These are phyloP conservation scores for Besnoitia besnoiti DNA, from an alignment of 169 alveolate species.

Conservation along the genomic window DNA sequence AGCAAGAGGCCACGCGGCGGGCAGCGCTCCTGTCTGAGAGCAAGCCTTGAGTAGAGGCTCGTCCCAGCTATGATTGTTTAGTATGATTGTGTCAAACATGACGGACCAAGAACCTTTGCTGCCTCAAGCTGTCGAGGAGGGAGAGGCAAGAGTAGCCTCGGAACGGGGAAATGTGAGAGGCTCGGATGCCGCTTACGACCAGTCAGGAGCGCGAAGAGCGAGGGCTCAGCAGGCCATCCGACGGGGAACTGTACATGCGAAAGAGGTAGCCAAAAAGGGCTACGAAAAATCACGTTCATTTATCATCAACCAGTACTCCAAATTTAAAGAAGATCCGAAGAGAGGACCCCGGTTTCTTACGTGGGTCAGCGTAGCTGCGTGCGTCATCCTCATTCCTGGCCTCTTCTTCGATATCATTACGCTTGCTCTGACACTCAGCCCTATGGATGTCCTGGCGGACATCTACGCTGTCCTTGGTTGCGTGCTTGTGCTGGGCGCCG, in stretches of 20 bases:
- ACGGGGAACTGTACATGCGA: conserved; percentile 31
- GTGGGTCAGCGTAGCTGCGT: conserved; percentile 46
- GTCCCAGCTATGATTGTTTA: too few species aligned
- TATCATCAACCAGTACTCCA: conserved; percentile 14
- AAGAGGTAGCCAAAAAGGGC: conserved; percentile 25
- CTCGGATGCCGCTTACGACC: background rate
- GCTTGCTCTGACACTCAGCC: conserved; percentile 45
- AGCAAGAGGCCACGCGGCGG: too few species aligned
- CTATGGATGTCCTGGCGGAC: conserved; percentile 43
- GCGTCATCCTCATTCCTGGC: conserved; percentile 42
- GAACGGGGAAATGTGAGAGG: background rate
- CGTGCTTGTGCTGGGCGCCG: conserved; percentile 33
- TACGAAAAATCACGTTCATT: conserved; percentile 38
- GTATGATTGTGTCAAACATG: too few species aligned
- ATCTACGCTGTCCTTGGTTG: conserved; percentile 42
- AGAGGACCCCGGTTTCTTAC: conserved; percentile 41
- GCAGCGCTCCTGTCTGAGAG: too few species aligned
- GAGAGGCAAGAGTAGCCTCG: background rate
- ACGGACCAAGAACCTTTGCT: conserved; percentile 2
- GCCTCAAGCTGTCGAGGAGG: conserved; percentile 27
- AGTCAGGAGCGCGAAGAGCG: background rate
- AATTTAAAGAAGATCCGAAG: conserved; percentile 46
- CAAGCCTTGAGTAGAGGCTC: too few species aligned
- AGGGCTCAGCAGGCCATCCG: conserved; percentile 40
- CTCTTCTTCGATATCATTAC: conserved; percentile 47